Evolutionary conservation across 495 filamentous ascomycete species (phyloP), one percentile per base, ranked within the genome.

Genomic region (Terfezia claveryi): DNA sequence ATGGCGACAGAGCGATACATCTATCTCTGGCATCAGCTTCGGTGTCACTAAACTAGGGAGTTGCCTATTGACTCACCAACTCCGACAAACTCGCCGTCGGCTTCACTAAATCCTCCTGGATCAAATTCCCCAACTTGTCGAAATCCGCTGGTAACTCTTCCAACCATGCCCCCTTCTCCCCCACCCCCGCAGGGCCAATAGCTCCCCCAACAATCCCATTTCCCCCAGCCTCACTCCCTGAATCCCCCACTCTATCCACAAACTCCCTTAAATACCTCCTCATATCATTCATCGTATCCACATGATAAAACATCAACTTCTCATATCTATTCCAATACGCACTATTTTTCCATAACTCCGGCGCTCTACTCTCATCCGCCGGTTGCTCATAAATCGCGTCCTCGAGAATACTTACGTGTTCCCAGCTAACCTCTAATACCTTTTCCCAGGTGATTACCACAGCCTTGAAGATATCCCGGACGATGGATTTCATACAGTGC

Each of bases 1-100:
- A 77, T 76, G 14, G 65, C 72, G 9, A 77, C 74, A 23, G 68
- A 71, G 61, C 76, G 74, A 59, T 78, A 78, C 71, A 77, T 74
- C 55, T 66, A 51, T 37, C 41, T 23, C 20, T 38, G 3, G 36
- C 36, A n/a, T n/a, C 14, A 20, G 17, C 16, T 20, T 20, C 8
- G n/a, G n/a, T 20, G 20, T 17, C 23, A 23, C n/a, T 14, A 17
- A 23, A n/a, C 57, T 36, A 53, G 46, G 17, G 36, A 7, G 50
- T 1, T 10, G 3, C n/a, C 51, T 11, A 2, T 37, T n/a, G 8
- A 44, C 38, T 50, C 23, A 57, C 56, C 11, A 71, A 55, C 44
- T 72, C 71, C 14, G 60, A 70, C 10, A 77, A 63, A 57, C 68
- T 70, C 20, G 65, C 61, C 4, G 74, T 76, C 17, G 73, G 70